These are phyloP conservation scores for Euphorbia celastroides DNA, from an alignment of 441 rosid genomes.

Conservation along the genomic window DNA sequence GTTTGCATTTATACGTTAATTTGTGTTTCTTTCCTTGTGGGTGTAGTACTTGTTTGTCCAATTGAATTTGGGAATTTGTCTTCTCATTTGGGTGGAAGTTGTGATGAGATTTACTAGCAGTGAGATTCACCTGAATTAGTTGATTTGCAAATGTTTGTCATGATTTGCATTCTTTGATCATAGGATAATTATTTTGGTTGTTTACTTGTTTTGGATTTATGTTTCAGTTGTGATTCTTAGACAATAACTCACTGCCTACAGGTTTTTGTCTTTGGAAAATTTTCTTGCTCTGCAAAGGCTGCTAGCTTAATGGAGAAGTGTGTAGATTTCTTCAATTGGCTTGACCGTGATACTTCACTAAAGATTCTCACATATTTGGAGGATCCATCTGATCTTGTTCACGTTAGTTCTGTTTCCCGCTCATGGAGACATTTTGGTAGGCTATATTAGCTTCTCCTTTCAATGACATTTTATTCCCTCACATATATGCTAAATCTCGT, in stretches of 20 bases:
- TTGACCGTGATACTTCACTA: conserved; percentile 39
- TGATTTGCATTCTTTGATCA: no score
- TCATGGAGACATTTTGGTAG: conserved; percentile 67
- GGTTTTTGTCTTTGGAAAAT: conserved; percentile 10
- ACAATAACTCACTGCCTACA: not conserved
- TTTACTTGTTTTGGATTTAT: no score
- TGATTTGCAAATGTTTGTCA: no score
- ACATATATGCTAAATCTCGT: not conserved
- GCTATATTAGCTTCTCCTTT: conserved; percentile 14
- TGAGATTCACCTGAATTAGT: no score
- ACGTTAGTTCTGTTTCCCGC: conserved; percentile 59
- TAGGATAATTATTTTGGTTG: not conserved
- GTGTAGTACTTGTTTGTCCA: not conserved
- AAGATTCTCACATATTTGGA: conserved; percentile 46
- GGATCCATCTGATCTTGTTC: conserved; percentile 62
- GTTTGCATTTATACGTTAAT: not conserved
- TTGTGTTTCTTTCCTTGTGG: not conserved
- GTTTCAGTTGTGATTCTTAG: not conserved
- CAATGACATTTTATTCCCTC: not conserved
- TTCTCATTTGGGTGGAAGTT: not conserved
- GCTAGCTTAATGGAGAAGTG: conserved; percentile 24
- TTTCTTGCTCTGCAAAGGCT: not conserved
- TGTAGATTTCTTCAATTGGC: conserved; percentile 46
- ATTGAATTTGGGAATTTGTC: not conserved
- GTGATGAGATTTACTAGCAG: not conserved